phyloP scores from a whole-genome alignment of 768 basidiomycete species.

The Naganishia friedmannii region DNA sequence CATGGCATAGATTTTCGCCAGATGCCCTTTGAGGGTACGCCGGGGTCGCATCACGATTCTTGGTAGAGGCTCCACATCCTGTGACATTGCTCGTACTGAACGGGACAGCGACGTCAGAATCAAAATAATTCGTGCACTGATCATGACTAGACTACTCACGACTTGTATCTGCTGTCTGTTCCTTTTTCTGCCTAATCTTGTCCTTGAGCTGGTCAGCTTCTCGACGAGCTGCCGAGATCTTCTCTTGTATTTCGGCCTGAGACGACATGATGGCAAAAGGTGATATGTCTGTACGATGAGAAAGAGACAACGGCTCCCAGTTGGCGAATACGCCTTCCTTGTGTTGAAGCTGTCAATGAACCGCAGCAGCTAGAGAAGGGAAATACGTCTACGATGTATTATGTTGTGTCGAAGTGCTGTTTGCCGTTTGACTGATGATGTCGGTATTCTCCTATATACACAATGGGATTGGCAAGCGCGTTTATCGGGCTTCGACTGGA shows the following conservation, averaged over 20 bases:
- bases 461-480: background rate
- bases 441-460: conserved; percentile 4
- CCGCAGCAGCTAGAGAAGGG: background rate
- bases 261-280: conserved; percentile 39
- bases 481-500: background rate
- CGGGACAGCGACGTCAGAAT: background rate
- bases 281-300: background rate
- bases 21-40: conserved; percentile 90
- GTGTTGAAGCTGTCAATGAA: background rate
- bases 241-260: conserved; percentile 52
- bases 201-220: conserved; percentile 97
- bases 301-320: background rate
- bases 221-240: conserved; percentile 89
- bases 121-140: background rate
- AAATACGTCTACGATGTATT: background rate
- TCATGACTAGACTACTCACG: conserved; percentile 60
- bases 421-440: background rate
- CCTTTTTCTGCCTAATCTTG: conserved; percentile 93
- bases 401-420: background rate
- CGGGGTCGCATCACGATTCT: conserved; percentile 96
- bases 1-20: conserved; percentile 99
- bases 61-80: conserved; percentile 90
- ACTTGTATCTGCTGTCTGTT: conserved; percentile 96
- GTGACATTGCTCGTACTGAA: conserved; percentile 96
- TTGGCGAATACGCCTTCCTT: background rate